Evolutionary conservation across 176 grass and related monocot genomes (phyloP), one percentile per base, ranked within the genome.

Genomic region (Avena atlantica): DNA sequence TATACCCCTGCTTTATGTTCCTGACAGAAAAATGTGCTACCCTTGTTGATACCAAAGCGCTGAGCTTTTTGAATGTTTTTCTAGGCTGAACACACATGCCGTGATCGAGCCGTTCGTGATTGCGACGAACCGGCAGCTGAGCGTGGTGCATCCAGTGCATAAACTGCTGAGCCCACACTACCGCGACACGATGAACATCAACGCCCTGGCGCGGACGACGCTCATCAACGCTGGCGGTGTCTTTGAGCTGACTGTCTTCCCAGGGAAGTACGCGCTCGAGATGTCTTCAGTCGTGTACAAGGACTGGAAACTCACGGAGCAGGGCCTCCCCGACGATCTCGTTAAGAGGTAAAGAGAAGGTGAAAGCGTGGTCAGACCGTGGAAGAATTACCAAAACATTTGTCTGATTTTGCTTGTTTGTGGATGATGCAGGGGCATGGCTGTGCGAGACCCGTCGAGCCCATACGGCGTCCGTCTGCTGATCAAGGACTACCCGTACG

Each of bases 101-200:
- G 89, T 95, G 67, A 95, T 98, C 1, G 96, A 98, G 60, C 96
- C 96, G 5, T 94, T 98, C 29, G 77, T 84, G n/a, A 93, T 98
- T 23, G 96, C 93, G 8, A 98, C 96, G 5, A 84, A 98, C 55
- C 63, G 96, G 74, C 93, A 95, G 42, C 86, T 98, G 57, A 95
- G 96, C 14, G 90, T 81, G 44, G 84, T 89, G 68, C 96, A 98
- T 56, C 96, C 96, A 0, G 87, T 98, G 58, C 77, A 95, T 86
- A 98, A 98, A 86, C 88, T 98, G 64, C 88, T 98, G 83, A 90
- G 80, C 78, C 93, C 93, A 19, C 96, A 98, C 72, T 95, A 94
- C 78, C 96, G 93, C 5, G 93, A 98, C 84, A 95, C 96, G 7
- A 67, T 98, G 93, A 98, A 98, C 88, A 98, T 98, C 73, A 98